These are phyloP conservation scores for Rhododendron ovatum DNA, from an alignment of 148 eudicot genomes.

Conservation along the genomic window DNA sequence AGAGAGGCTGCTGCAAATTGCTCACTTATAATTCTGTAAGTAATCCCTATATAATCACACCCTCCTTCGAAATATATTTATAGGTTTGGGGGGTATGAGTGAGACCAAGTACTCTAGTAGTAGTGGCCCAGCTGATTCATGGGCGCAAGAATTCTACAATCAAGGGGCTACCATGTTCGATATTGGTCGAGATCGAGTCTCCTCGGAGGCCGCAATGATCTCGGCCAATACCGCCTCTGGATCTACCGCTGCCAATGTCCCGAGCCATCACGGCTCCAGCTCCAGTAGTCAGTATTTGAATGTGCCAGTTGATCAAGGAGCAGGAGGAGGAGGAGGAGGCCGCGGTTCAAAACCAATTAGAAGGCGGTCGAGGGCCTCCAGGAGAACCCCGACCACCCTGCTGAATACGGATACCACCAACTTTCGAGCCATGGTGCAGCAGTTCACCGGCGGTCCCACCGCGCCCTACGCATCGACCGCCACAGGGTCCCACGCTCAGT, in stretches of 20 bases:
- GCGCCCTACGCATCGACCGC: not conserved
- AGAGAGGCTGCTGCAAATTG: not conserved
- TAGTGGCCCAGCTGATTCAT: conserved; percentile 6
- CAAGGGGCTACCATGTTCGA: not conserved
- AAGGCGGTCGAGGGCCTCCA: conserved; percentile 50
- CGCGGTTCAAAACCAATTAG: conserved; percentile 53
- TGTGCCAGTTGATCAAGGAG: not conserved
- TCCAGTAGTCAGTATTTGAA: not conserved
- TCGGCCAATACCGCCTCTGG: not conserved
- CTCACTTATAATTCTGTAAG: not conserved
- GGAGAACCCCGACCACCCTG: conserved; percentile 61
- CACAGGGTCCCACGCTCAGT: not conserved
- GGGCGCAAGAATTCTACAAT: conserved; percentile 5
- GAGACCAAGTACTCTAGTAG: not conserved
- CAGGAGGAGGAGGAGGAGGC: not conserved
- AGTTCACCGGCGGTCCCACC: conserved; percentile 60
- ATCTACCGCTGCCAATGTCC: not conserved
- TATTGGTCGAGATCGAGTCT: not conserved
- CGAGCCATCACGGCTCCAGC: not conserved
- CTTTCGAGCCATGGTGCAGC: conserved; percentile 82
- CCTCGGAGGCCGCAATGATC: conserved; percentile 1
- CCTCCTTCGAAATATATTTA: not conserved
- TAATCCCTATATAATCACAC: not conserved
- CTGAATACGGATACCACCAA: conserved; percentile 65
- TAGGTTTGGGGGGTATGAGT: not conserved